Evolutionary conservation across 306 rosid species (phyloP).

Genomic region (Fagus sylvatica): DNA sequence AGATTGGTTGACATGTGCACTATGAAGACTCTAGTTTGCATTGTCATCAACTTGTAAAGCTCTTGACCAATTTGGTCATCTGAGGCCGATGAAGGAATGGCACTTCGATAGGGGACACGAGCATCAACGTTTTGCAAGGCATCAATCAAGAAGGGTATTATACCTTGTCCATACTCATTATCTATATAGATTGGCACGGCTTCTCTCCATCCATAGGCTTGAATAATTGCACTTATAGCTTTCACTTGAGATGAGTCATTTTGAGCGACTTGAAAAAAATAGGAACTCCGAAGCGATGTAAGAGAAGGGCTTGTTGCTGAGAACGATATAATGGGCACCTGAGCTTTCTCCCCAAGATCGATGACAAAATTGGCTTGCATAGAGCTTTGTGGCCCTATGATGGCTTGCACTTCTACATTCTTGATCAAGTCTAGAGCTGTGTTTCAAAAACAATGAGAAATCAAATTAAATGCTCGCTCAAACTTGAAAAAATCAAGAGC

Average conservation of each 20-base stretch:
- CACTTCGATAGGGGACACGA: conserved; percentile 35
- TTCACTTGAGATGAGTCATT: conserved; percentile 45
- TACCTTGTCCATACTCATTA: conserved; percentile 42
- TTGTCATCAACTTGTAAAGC: conserved; percentile 46
- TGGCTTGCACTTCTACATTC: conserved; percentile 31
- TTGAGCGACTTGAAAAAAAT: conserved; percentile 46
- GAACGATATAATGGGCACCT: conserved; percentile 51
- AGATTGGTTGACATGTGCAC: conserved; percentile 43
- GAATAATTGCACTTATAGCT: conserved; percentile 38
- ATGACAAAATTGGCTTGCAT: conserved; percentile 52
- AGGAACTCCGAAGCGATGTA: conserved; percentile 34
- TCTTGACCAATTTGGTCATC: conserved; percentile 35
- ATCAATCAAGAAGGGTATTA: conserved; percentile 46
- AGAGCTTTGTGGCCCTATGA: conserved; percentile 51
- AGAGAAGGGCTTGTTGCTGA: conserved; percentile 60
- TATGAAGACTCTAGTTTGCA: conserved; percentile 55
- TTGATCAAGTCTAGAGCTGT: conserved; percentile 31
- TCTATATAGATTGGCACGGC: conserved; percentile 49
- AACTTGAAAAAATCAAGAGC: too few species aligned
- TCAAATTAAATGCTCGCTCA: too few species aligned
- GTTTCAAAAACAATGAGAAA: too few species aligned
- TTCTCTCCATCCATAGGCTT: conserved; percentile 49
- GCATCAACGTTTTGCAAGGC: conserved; percentile 34
- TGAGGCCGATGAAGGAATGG: conserved; percentile 32
- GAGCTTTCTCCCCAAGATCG: conserved; percentile 46